A percentile compares a stretch with the other conserved stretches of the same genome.
These are phyloP conservation scores for Tympanopsis confertula DNA, from an alignment of 2,329 filamentous ascomycete species.

Conservation along the genomic window DNA sequence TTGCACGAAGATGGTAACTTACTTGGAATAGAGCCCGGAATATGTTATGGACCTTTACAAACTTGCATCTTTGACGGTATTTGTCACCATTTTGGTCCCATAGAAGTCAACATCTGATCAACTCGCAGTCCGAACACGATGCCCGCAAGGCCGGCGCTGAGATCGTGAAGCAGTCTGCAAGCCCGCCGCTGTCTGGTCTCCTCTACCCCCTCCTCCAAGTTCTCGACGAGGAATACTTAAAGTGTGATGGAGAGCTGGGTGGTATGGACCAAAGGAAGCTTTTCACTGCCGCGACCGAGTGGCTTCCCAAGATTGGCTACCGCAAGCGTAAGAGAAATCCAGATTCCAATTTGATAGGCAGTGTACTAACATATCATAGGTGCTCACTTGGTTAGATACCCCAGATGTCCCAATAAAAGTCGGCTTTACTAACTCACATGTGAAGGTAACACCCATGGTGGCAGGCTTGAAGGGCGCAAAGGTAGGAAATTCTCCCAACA, in stretches of 20 bases:
- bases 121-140: slow-evolving; percentile 57
- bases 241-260: slow-evolving; percentile 80
- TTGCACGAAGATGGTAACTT: no score
- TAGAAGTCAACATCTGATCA: no score
- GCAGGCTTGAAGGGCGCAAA: no score
- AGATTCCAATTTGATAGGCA: neutral
- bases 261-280: slow-evolving; percentile 82
- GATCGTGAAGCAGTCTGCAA: slow-evolving; percentile 82
- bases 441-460: no score
- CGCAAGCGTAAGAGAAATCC: slow-evolving; percentile 32
- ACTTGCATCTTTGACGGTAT: slow-evolving; percentile 50
- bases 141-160: slow-evolving; percentile 86
- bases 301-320: slow-evolving; percentile 77
- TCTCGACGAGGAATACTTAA: slow-evolving; percentile 80
- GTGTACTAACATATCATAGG: no score
- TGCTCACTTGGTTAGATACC: no score
- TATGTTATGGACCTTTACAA: slow-evolving; percentile 88
- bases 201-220: slow-evolving; percentile 83
- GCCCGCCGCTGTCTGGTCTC: slow-evolving; percentile 61
- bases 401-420: no score
- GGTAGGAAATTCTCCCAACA: no score
- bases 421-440: no score
- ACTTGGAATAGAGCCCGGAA: slow-evolving; percentile 40
- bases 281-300: slow-evolving; percentile 75
- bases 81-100: no score